Evolutionary conservation across 192 early-diverging fungal genomes (phyloP), one percentile per base, ranked within the genome.

Genomic region (Podila horticola): DNA sequence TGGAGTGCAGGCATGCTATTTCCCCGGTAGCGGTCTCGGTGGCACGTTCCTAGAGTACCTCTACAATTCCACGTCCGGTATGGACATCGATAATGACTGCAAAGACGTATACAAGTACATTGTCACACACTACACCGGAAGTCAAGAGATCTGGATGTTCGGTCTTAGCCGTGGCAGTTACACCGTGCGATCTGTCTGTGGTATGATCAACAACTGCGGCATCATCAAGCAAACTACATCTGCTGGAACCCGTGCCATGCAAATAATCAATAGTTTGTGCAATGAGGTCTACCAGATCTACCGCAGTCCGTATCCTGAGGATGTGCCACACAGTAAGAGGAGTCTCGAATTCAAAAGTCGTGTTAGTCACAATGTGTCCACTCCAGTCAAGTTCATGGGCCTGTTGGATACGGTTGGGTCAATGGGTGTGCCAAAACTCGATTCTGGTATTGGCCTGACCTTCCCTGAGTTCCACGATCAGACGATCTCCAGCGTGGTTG

Each of bases 111-210:
- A 69, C 41, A 20, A 33, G 45, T 69, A 69, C 68, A 69, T 69
- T 69, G 68, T 61, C 20, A 3, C 28, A 49, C n/a, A 50, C 28
- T 69, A 60, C 65, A 66, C 49, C 7, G 17, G 7, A 45, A 11
- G 10, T 2, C 58, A 60, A 10, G 89, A 58, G 82, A 84, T 69
- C 66, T 93, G 59, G 73, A 81, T 75, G 72, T 75, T 75, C 52
- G 74, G 74, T 30, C 62, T 63, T 15, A 75, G 74, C 58, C 66
- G 66, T 64, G 74, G 74, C 8, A 34, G 33, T 28, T 75, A 69
- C 26, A 75, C 66, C 13, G 60, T 63, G 7, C 66, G 74, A 75
- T 69, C 60, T 30, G 66, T 75, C 36, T 59, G 17, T 29, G 74
- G 74, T 10, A 69, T 75, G 66, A 75, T 75, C 51, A 51, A 68